Percentiles rank a stretch among this genome's conserved stretches.
These are phyloP conservation scores for Taxillus chinensis DNA, from an alignment of 164 flowering plant genomes.

Conservation along the genomic window DNA sequence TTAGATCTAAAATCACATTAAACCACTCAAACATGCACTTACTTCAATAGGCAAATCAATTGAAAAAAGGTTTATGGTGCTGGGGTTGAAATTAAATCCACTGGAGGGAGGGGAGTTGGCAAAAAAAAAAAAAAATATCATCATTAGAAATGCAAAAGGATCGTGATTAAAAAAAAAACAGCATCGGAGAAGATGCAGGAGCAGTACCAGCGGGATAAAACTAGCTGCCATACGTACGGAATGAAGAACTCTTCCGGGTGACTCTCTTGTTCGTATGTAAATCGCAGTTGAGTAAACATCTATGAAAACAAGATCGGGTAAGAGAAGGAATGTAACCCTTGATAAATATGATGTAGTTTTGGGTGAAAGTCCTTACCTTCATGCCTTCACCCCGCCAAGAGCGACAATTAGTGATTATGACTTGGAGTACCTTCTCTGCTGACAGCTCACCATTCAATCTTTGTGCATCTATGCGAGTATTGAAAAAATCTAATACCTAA, in stretches of 20 bases:
- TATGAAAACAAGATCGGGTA: slow-evolving; percentile 14
- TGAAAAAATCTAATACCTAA: slow-evolving; percentile 92
- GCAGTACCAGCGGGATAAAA: slow-evolving; percentile 59
- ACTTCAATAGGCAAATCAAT: slow-evolving; percentile 22
- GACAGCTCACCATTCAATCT: slow-evolving; percentile 77
- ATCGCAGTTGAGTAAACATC: slow-evolving; percentile 90
- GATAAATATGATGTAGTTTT: too few species aligned
- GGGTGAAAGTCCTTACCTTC: slow-evolving; percentile 46
- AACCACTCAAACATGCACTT: background rate
- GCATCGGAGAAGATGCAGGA: background rate
- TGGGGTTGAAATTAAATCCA: slow-evolving; percentile 37
- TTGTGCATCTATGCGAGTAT: slow-evolving; percentile 86
- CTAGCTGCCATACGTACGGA: slow-evolving; percentile 90
- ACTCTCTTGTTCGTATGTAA: slow-evolving; percentile 96
- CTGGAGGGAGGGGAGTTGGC: background rate
- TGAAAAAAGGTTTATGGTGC: slow-evolving; percentile 43
- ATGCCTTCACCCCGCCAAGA: slow-evolving; percentile 98
- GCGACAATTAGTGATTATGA: slow-evolving; percentile 71
- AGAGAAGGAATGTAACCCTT: too few species aligned
- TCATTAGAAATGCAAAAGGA: background rate
- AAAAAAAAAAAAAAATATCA: background rate
- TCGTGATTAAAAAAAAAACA: background rate
- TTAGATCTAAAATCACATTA: too few species aligned
- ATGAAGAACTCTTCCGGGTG: slow-evolving; percentile 97
- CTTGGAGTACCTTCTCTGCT: slow-evolving; percentile 82